Evolutionary conservation across 139 green algal genomes (phyloP), one percentile per base, ranked within the genome.

Genomic region (Micromonas commoda): DNA sequence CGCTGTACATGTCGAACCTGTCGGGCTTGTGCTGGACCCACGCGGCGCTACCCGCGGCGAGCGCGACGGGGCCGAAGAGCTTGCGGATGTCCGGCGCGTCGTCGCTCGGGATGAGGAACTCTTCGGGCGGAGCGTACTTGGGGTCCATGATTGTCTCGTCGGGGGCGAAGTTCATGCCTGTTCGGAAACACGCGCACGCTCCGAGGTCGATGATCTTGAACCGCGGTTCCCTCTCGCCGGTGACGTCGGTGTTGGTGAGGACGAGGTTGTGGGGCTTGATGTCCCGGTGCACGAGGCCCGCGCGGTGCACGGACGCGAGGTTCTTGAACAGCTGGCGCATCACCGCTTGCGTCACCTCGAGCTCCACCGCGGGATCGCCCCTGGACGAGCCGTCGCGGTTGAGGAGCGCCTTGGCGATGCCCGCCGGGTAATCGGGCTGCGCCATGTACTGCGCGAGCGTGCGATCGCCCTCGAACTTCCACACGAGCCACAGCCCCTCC

Each of bases 151-250:
- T 71, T 32, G 86, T 88, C 82, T 89, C 85, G 28, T 85, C 82
- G 21, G 85, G 85, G 26, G 73, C 51, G 66, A 88, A 89, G 64
- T 89, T 89, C 53, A 83, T 82, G 0, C 85, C 85, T 6, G 85
- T 81, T 9, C 84, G 71, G n/a, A 89, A 82, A 73, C 89, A 85
- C 13, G 85, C 85, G 31, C 79, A 81, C 19, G 85, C 85, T 3
- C 85, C 85, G 26, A 89, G 67, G 72, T 89, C 85, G 54, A 89
- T 89, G 32, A 89, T 66, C 84, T 88, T 89, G 29, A 89, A 68
- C 69, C 57, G 5, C 38, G 45, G 26, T 26, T 81, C 66, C 24
- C 34, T 70, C 63, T 28, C 67, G 73, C 26, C 26, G 28, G 53
- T 13, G 39, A 63, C 34, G 53, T 81, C 54, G 29, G 26, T 20